Evolutionary conservation across 495 filamentous ascomycete species (phyloP), one percentile per base, ranked within the genome.

Genomic region (Aspergillus incahuasiensis): DNA sequence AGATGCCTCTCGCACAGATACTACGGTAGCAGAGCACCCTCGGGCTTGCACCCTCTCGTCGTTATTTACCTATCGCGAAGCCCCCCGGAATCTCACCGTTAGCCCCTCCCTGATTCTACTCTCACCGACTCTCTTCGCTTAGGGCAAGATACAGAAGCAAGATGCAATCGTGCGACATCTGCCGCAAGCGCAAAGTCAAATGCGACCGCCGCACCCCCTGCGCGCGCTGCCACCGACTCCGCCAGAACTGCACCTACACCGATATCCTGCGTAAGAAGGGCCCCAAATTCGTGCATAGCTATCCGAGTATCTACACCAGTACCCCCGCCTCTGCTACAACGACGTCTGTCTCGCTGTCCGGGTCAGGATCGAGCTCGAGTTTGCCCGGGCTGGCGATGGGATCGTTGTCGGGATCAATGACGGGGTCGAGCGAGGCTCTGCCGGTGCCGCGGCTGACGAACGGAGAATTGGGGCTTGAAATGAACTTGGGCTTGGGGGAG

Each of bases 111-210:
- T n/a, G n/a, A n/a, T n/a, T n/a, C n/a, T n/a, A n/a, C n/a, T n/a
- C n/a, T n/a, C n/a, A n/a, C n/a, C n/a, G n/a, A n/a, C n/a, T n/a
- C n/a, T n/a, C n/a, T n/a, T n/a, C n/a, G n/a, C n/a, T n/a, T n/a
- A n/a, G n/a, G n/a, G n/a, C n/a, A n/a, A n/a, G n/a, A n/a, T n/a
- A n/a, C n/a, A n/a, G n/a, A n/a, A n/a, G 4, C 13, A 39, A 25
- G 28, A 50, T 50, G 48, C 48, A 50, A 28, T 21, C 48, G 34
- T 50, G 48, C 19, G 48, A 50, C 48, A 50, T 50, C 32, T 50
- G 48, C 48, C 48, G 48, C 34, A 50, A 50, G 28, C 48, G 48
- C 32, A 50, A 50, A 25, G 48, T 50, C 0, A 50, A 50, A 50
- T 50, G 48, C 48, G 48, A 50, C 34, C 32, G 48, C n/a, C 32